Evolutionary conservation across 257 asterid species (phyloP).

Genomic region (Penstemon davidsonii): DNA sequence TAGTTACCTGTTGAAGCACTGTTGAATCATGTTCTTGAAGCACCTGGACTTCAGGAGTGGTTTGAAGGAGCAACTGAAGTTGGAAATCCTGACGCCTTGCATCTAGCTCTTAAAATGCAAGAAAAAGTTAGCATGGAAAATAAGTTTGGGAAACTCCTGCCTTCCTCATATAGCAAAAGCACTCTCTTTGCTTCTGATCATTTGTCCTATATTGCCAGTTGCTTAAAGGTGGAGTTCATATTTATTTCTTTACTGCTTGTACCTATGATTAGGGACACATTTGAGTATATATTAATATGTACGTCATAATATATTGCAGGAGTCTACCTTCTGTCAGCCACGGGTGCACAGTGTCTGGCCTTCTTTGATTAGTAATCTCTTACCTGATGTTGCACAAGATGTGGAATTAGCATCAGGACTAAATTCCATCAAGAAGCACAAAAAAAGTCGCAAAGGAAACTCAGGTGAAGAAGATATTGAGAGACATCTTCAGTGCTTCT

Average conservation of each 20-base stretch:
- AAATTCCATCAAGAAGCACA: slow-evolving; percentile 68
- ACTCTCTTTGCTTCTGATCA: slow-evolving; percentile 60
- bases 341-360: slow-evolving; percentile 88
- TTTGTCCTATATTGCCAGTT: slow-evolving; percentile 56
- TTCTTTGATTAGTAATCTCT: slow-evolving; percentile 60
- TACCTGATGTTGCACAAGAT: slow-evolving; percentile 68
- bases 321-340: slow-evolving; percentile 92
- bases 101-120: slow-evolving; percentile 71
- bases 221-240: slow-evolving; percentile 72
- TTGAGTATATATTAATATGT: slow-evolving; percentile 25
- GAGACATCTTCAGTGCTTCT: slow-evolving; percentile 60
- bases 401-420: slow-evolving; percentile 48
- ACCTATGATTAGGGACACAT: slow-evolving; percentile 11
- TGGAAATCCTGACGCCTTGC: slow-evolving; percentile 93
- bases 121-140: slow-evolving; percentile 54
- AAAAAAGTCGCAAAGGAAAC: slow-evolving; percentile 61
- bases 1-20: slow-evolving; percentile 73
- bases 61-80: slow-evolving; percentile 67
- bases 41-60: slow-evolving; percentile 84
- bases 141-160: slow-evolving; percentile 70
- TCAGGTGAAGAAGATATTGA: slow-evolving; percentile 69
- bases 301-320: slow-evolving; percentile 51
- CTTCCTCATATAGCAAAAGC: slow-evolving; percentile 65
- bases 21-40: slow-evolving; percentile 69
- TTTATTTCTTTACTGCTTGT: slow-evolving; percentile 20